Evolutionary conservation across 1,139 yeast species (phyloP).

Genomic region (Hansenula lynferdii): DNA sequence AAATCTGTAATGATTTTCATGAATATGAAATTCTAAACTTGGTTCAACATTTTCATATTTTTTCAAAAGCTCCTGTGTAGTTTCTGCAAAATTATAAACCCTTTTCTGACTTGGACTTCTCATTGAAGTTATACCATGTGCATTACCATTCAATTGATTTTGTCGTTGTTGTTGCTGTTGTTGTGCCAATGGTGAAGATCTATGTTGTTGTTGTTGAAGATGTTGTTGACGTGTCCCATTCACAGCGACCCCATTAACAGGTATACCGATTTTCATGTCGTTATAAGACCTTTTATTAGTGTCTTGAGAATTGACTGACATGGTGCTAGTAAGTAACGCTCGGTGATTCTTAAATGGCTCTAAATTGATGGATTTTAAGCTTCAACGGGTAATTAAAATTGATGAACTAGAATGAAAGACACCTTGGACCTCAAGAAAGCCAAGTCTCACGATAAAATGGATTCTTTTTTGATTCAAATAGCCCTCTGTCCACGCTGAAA

Average conservation of each 20-base stretch:
- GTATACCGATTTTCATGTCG: slow-evolving; percentile 22
- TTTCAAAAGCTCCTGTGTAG: slow-evolving; percentile 67
- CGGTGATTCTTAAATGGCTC: too few species aligned
- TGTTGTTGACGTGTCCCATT: slow-evolving; percentile 4
- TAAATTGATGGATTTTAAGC: too few species aligned
- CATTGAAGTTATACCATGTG: slow-evolving; percentile 28
- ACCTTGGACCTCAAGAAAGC: not conserved
- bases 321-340: too few species aligned
- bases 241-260: slow-evolving; percentile 16
- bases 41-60: slow-evolving; percentile 79
- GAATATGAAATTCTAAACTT: slow-evolving; percentile 82
- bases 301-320: slow-evolving; percentile 9
- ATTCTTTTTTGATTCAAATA: not conserved
- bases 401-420: not conserved
- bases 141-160: slow-evolving; percentile 38
- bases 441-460: not conserved
- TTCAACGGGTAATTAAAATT: not conserved
- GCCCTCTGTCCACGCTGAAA: too few species aligned
- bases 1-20: slow-evolving; percentile 75
- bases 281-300: slow-evolving; percentile 13
- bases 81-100: slow-evolving; percentile 60
- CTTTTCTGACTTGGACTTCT: slow-evolving; percentile 34
- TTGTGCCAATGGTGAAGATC: slow-evolving; percentile 9
- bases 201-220: slow-evolving; percentile 29
- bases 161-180: slow-evolving; percentile 37